Conservation (phyloP, 78 protist species). For the Dictyostelium purpureum region DNA sequence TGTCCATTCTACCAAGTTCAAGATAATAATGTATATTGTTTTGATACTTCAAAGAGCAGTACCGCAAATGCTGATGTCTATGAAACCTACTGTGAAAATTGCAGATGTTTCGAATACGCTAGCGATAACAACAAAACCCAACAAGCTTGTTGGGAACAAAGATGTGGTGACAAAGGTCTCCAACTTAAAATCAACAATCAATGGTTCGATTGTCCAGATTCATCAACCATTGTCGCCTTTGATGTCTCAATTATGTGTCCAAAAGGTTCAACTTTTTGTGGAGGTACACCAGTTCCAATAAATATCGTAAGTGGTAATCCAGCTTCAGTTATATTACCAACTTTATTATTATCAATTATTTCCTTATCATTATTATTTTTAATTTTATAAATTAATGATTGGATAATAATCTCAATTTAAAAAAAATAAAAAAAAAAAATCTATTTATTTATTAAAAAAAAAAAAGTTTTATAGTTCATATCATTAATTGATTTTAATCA, state of each 20-base stretch:
- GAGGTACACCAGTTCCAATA: conserved; percentile 15
- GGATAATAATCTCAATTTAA: too few relatives aligned
- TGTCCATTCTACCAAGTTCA: conserved; percentile 16
- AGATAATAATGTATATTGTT: not conserved
- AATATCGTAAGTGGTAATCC: not conserved
- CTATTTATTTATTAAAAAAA: too few relatives aligned
- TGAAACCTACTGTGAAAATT: not conserved
- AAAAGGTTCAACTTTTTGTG: conserved; percentile 38
- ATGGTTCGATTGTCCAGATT: conserved; percentile 14
- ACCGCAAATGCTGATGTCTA: not conserved
- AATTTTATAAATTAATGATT: too few relatives aligned
- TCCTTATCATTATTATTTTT: too few relatives aligned
- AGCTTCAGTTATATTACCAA: not conserved
- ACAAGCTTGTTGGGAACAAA: conserved; percentile 57
- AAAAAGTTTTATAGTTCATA: too few relatives aligned
- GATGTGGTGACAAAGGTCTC: not conserved
- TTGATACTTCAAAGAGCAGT: not conserved
- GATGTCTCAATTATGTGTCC: conserved; percentile 39
- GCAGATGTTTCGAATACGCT: conserved; percentile 14
- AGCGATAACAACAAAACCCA: not conserved
- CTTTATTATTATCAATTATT: not conserved
- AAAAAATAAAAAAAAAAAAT: too few relatives aligned
- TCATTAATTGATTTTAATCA: too few relatives aligned
- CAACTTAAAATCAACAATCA: not conserved
- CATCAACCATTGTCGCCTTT: not conserved